phyloP scores from a whole-genome alignment of 345 rosid species.

The Arabis hirsuta region DNA sequence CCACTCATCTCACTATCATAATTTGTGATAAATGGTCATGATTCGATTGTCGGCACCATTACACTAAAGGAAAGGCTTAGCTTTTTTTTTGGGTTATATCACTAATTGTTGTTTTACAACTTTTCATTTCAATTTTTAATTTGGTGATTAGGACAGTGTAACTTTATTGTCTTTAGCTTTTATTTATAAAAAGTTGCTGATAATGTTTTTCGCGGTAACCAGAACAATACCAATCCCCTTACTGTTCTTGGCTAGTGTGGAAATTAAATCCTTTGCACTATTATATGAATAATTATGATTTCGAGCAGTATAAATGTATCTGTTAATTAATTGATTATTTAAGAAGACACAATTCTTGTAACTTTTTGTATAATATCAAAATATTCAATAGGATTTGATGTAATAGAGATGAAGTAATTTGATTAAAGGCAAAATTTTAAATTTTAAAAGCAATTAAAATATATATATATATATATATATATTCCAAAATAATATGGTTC shows the following conservation, averaged over 20 bases:
- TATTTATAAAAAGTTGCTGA: not conserved
- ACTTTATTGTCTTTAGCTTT: slow-evolving; percentile 30
- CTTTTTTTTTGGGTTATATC: slow-evolving; percentile 36
- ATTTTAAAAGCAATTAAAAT: not conserved
- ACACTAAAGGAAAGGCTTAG: slow-evolving; percentile 32
- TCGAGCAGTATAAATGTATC: no score
- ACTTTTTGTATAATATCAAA: no score
- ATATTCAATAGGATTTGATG: not conserved
- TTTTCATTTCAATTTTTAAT: slow-evolving; percentile 32
- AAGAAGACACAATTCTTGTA: no score
- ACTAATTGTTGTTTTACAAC: slow-evolving; percentile 33
- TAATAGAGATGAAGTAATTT: not conserved
- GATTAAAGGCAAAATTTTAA: not conserved
- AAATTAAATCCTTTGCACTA: no score
- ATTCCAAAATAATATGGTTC: slow-evolving; percentile 2
- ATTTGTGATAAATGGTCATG: slow-evolving; percentile 40
- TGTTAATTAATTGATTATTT: no score
- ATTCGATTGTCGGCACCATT: slow-evolving; percentile 45
- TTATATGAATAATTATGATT: no score
- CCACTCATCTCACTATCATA: slow-evolving; percentile 37
- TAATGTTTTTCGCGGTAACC: not conserved
- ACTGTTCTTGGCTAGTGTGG: not conserved
- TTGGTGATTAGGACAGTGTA: slow-evolving; percentile 27
- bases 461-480: not conserved
- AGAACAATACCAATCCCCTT: not conserved